A percentile compares a stretch with the other conserved stretches of the same genome.
These are phyloP conservation scores for Dothidotthia symphoricarpi DNA, from an alignment of 2,329 filamentous ascomycete species.

Conservation along the genomic window DNA sequence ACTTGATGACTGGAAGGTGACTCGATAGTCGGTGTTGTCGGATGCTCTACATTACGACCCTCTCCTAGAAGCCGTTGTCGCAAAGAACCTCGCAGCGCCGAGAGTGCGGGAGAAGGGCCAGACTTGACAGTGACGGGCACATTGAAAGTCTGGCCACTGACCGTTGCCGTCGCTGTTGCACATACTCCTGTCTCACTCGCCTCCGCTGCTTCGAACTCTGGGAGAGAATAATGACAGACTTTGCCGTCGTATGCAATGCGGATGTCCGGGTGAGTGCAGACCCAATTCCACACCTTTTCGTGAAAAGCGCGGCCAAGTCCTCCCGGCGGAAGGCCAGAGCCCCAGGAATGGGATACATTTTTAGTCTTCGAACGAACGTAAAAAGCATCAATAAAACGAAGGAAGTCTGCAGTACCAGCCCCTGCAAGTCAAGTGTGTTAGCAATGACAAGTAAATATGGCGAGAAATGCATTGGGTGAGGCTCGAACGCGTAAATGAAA, in stretches of 20 bases:
- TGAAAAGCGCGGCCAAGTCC: constrained; percentile 52
- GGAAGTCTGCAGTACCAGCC: constrained; percentile 44
- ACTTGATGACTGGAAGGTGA: too few species aligned
- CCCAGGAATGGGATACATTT: neutral
- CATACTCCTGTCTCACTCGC: constrained; percentile 10
- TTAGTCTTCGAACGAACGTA: constrained; percentile 27
- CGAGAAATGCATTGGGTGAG: constrained; percentile 4
- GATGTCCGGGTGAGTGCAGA: constrained; percentile 56
- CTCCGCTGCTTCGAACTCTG: constrained; percentile 36
- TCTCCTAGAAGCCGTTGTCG: constrained; percentile 19
- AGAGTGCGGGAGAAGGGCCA: constrained; percentile 16
- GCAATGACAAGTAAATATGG: constrained; percentile 1
- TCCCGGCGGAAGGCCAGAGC: constrained; percentile 12
- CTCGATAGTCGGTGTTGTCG: too few species aligned
- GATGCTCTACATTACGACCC: neutral
- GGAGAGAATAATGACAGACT: constrained; percentile 24
- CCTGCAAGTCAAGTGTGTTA: constrained; percentile 26
- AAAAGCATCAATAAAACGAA: constrained; percentile 39
- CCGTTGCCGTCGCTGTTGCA: neutral
- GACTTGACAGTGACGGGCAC: neutral
- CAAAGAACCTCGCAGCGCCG: constrained; percentile 16
- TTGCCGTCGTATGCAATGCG: constrained; percentile 50
- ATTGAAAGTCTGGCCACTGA: neutral
- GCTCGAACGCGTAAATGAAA: constrained; percentile 12
- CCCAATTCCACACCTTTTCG: constrained; percentile 58